A percentile compares a stretch with the other conserved stretches of the same genome.
phyloP scores from a whole-genome alignment of 2,329 filamentous ascomycete species.

The Lachnellula subtilissima region DNA sequence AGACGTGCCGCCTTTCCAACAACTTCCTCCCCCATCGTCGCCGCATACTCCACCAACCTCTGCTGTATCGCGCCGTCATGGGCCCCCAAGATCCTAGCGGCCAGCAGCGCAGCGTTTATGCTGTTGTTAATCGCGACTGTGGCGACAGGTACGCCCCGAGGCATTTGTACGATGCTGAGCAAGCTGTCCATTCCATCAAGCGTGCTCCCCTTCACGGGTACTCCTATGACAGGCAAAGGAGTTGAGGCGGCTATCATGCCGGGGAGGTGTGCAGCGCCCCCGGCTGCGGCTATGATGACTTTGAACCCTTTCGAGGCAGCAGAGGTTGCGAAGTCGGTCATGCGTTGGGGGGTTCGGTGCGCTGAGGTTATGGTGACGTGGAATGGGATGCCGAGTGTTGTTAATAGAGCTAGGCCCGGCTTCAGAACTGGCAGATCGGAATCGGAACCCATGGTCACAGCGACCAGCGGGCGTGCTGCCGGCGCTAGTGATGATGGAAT shows the following conservation, averaged over 20 bases:
- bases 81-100: slow-evolving; percentile 61
- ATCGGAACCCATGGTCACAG: slow-evolving; percentile 77
- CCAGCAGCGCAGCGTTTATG: slow-evolving; percentile 70
- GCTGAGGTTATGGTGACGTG: slow-evolving; percentile 74
- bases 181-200: slow-evolving; percentile 69
- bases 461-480: slow-evolving; percentile 47
- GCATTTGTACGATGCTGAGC: slow-evolving; percentile 74
- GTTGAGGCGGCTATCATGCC: slow-evolving; percentile 73
- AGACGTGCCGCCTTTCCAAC: slow-evolving; percentile 59
- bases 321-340: slow-evolving; percentile 56
- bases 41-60: slow-evolving; percentile 57
- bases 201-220: slow-evolving; percentile 69
- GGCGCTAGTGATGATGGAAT: not conserved
- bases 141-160: slow-evolving; percentile 65
- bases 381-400: slow-evolving; percentile 66
- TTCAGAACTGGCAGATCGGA: slow-evolving; percentile 70
- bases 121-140: slow-evolving; percentile 79
- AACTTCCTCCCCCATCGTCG: slow-evolving; percentile 60
- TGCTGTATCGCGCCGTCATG: slow-evolving; percentile 51
- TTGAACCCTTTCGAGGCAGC: slow-evolving; percentile 26
- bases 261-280: slow-evolving; percentile 69
- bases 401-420: slow-evolving; percentile 45
- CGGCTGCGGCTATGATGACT: slow-evolving; percentile 53
- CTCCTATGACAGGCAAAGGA: slow-evolving; percentile 68
- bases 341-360: slow-evolving; percentile 66